phyloP scores from a whole-genome alignment of 2,329 filamentous ascomycete genomes.

The Microdochium nivale region DNA sequence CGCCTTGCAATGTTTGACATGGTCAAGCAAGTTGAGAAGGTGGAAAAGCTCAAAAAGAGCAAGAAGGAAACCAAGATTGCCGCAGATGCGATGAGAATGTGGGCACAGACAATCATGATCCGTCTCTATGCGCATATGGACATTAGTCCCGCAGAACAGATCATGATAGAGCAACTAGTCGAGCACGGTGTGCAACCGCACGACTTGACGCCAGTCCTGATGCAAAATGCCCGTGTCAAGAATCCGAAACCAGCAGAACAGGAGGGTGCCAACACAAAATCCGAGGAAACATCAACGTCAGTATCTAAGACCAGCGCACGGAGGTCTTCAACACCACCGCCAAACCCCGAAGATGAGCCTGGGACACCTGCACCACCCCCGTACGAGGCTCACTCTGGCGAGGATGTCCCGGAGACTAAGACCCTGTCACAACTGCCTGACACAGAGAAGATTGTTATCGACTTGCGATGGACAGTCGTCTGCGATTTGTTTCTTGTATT shows the following conservation, averaged over 20 bases:
- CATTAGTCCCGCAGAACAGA: slow-evolving; percentile 79
- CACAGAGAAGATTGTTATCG: slow-evolving; percentile 83
- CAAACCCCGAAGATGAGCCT: slow-evolving; percentile 30
- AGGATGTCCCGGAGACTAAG: slow-evolving; percentile 70
- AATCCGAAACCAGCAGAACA: slow-evolving; percentile 48
- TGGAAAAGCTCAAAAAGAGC: slow-evolving; percentile 52
- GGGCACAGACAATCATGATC: slow-evolving; percentile 98
- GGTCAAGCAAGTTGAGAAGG: slow-evolving; percentile 55
- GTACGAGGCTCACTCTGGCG: slow-evolving; percentile 54
- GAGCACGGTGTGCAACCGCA: slow-evolving; percentile 81
- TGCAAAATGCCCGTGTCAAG: slow-evolving; percentile 85
- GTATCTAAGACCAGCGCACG: slow-evolving; percentile 12
- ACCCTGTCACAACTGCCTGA: slow-evolving; percentile 75
- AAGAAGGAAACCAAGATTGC: slow-evolving; percentile 66
- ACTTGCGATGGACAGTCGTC: slow-evolving; percentile 91
- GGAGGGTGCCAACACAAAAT: background rate
- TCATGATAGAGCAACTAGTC: slow-evolving; percentile 97
- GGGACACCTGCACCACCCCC: slow-evolving; percentile 45
- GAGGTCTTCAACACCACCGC: slow-evolving; percentile 18
- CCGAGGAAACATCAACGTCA: slow-evolving; percentile 7
- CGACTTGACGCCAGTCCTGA: slow-evolving; percentile 78
- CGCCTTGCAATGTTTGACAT: slow-evolving; percentile 74
- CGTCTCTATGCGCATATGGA: slow-evolving; percentile 95
- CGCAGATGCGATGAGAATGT: slow-evolving; percentile 80
- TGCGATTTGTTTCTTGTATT: slow-evolving; percentile 92